phyloP scores from a whole-genome alignment of 1,284 basidiomycete genomes.

The Stereum hirsutum region DNA sequence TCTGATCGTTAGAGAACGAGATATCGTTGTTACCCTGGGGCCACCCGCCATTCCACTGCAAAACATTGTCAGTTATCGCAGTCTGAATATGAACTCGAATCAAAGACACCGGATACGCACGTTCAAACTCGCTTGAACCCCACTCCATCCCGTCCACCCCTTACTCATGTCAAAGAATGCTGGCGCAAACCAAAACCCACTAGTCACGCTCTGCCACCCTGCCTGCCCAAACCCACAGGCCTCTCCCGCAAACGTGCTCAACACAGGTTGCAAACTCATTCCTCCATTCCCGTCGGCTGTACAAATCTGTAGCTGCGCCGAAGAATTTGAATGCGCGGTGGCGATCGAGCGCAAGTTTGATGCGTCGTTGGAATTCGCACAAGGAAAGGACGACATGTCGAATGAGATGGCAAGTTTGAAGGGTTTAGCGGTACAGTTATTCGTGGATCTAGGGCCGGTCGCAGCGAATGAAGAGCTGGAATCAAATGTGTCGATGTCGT shows the following conservation, averaged over 20 bases:
- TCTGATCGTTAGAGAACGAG: slow-evolving; percentile 19
- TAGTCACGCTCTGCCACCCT: slow-evolving; percentile 22
- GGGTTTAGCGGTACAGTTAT: too few species aligned
- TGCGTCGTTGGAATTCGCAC: slow-evolving; percentile 26
- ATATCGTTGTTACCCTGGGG: slow-evolving; percentile 21
- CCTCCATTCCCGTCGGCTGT: slow-evolving; percentile 19
- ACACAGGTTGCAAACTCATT: too few species aligned
- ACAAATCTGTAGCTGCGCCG: slow-evolving; percentile 33
- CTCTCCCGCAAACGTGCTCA: slow-evolving; percentile 48
- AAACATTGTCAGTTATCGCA: neutral
- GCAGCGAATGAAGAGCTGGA: too few species aligned
- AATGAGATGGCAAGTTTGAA: slow-evolving; percentile 54
- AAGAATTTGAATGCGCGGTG: slow-evolving; percentile 25
- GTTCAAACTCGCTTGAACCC: slow-evolving; percentile 27
- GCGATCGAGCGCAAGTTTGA: slow-evolving; percentile 32
- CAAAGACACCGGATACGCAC: too few species aligned
- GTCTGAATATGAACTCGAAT: too few species aligned
- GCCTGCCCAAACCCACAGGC: slow-evolving; percentile 36
- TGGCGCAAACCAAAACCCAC: slow-evolving; percentile 23
- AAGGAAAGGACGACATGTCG: slow-evolving; percentile 39
- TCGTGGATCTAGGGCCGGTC: too few species aligned
- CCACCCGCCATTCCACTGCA: slow-evolving; percentile 31
- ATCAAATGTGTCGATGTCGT: too few species aligned
- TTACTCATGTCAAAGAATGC: slow-evolving; percentile 24
- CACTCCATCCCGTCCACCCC: slow-evolving; percentile 15